A percentile compares a stretch with the other conserved stretches of the same genome.
phyloP scores from a whole-genome alignment of 1,284 basidiomycete species.

The Irpex sp. region DNA sequence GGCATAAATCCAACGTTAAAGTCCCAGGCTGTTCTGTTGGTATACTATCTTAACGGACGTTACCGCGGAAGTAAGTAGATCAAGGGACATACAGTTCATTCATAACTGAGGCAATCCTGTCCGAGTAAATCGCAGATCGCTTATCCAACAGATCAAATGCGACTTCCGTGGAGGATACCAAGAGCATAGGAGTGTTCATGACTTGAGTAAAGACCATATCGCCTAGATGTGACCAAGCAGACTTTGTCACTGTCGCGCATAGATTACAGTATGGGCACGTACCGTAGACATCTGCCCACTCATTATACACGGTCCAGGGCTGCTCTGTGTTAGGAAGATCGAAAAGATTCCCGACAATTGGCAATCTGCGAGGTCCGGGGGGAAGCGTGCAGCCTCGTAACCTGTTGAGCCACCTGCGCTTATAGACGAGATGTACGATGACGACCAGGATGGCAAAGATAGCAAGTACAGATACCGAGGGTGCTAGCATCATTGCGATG shows the following conservation, averaged over 20 bases:
- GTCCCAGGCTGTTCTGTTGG: slow-evolving; percentile 19
- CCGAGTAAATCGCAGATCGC: slow-evolving; percentile 9
- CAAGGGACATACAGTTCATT: background rate
- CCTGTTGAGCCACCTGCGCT: background rate
- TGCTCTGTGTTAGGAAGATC: slow-evolving; percentile 16
- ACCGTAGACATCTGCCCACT: slow-evolving; percentile 11
- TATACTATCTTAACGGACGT: background rate
- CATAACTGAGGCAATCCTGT: background rate
- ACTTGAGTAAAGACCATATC: background rate
- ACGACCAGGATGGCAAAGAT: background rate
- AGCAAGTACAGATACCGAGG: background rate
- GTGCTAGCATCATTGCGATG: background rate
- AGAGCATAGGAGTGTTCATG: background rate
- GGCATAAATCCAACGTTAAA: slow-evolving; percentile 26
- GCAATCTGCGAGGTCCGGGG: slow-evolving; percentile 19
- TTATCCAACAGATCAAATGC: slow-evolving; percentile 12
- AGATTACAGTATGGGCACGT: background rate
- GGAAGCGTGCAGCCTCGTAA: slow-evolving; percentile 5
- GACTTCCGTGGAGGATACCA: background rate
- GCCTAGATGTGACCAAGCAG: background rate
- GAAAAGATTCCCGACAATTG: slow-evolving; percentile 21
- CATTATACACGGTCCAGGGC: slow-evolving; percentile 15
- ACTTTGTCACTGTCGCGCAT: background rate
- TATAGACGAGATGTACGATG: background rate
- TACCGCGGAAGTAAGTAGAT: background rate